phyloP scores from a whole-genome alignment of 768 basidiomycete genomes.

The Postia placenta region DNA sequence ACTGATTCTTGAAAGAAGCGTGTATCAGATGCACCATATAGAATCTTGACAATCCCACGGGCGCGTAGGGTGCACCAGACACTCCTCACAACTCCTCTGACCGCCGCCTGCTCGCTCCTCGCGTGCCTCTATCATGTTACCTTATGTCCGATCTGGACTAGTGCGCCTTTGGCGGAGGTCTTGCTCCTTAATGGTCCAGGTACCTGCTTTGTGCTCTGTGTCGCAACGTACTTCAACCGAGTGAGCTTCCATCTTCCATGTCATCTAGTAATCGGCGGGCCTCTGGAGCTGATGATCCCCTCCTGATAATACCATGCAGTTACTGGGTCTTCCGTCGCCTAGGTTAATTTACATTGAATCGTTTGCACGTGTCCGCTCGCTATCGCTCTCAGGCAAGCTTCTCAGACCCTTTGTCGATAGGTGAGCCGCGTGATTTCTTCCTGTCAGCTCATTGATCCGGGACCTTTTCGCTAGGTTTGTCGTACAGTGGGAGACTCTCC shows the following conservation, averaged over 20 bases:
- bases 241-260: slow-evolving; percentile 29
- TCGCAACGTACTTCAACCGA: slow-evolving; percentile 64
- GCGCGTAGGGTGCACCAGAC: slow-evolving; percentile 85
- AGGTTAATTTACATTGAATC: slow-evolving; percentile 86
- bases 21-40: slow-evolving; percentile 28
- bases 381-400: slow-evolving; percentile 83
- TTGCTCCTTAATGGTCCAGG: slow-evolving; percentile 93
- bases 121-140: slow-evolving; percentile 58
- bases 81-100: slow-evolving; percentile 59
- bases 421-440: slow-evolving; percentile 27
- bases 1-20: not conserved
- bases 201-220: slow-evolving; percentile 78
- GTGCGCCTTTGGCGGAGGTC: slow-evolving; percentile 53
- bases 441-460: not conserved
- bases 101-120: slow-evolving; percentile 56
- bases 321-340: slow-evolving; percentile 69
- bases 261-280: not conserved
- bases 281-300: slow-evolving; percentile 4
- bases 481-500: slow-evolving; percentile 80
- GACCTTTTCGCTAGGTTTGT: slow-evolving; percentile 51
- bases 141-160: slow-evolving; percentile 37
- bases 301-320: slow-evolving; percentile 35
- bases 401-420: slow-evolving; percentile 79
- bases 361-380: slow-evolving; percentile 76
- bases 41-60: slow-evolving; percentile 69